Base-by-base conservation (phyloP, 2,329 filamentous ascomycete genomes). In the Lachnellula hyalina region DNA sequence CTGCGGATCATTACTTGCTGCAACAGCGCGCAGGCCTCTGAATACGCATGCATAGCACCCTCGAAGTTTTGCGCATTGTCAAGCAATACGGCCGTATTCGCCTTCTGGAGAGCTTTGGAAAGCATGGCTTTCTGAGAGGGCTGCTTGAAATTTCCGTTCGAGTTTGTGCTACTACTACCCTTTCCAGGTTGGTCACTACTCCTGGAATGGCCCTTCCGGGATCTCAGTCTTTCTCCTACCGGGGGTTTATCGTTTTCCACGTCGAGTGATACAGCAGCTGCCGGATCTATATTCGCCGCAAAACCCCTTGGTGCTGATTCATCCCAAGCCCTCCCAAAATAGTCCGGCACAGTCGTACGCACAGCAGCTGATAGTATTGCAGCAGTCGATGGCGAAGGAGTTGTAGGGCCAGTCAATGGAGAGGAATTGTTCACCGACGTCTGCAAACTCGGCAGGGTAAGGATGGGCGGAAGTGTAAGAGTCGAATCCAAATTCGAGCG, bases 21-120 rank as follows among this genome's bases (percentile, higher is more conserved):
- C 52, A 99, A 75, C 56, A 99, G 77, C 53, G 86, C 82, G 68
- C 94, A 99, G 4, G 95, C 94, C 72, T 99, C 94, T 11, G 82
- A 79, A 69, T 99, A 99, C 14, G 93, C 91, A 65, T 90, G 84
- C 68, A 95, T 86, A 17, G 94, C 94, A 41, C 90, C 91, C 69
- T 93, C 89, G 60, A 94, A 93, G 67, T 97, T 96, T 66, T 94
- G 89, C 14, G 90, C 91, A 80, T 96, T 97, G 73, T 99, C 94
- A 41, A 99, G 81, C 62, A 96, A 82, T 25, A 99, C 94, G 21
- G 94, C 94, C 12, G 90, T 93, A 68, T 99, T 96, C 49, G 94
- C 94, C 73, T 96, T 96, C 69, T 96, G 88, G 52, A 99, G 76
- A 0, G 94, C 94, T 64, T 89, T 89, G n/a, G 93, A 96, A 36